Evolutionary conservation across 495 filamentous ascomycete species (phyloP), one percentile per base, ranked within the genome.

Genomic region (Trichocladium uniseriatum): DNA sequence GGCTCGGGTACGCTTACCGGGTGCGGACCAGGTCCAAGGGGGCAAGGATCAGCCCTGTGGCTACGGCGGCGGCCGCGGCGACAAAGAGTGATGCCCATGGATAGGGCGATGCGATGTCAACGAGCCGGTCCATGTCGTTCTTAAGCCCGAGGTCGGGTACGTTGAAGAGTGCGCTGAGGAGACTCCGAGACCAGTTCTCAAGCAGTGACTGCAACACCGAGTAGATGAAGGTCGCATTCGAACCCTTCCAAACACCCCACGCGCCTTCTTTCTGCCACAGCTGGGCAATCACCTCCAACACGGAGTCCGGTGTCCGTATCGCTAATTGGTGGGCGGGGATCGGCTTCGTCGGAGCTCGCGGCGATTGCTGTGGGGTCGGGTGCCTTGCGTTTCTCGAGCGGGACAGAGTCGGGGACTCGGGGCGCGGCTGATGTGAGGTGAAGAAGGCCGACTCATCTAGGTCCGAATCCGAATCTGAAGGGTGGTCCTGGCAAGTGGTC

Each of bases 211-310:
- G 75, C n/a, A 94, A 78, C 24, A 92, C 73, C 2, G 80, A 82
- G 68, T 95, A 89, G 43, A 96, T 74, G 54, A 94, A 95, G 0
- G 87, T 90, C n/a, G 84, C 75, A 59, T 94, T 95, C 28, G 87
- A 82, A 21, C 83, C 88, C 69, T 96, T 96, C 89, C 90, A 98
- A 0, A 95, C 81, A 6, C 92, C 94, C 74, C 85, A 89, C 7
- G 83, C 83, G 7, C 87, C 86, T 62, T 94, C 92, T 54, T 83
- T 88, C n/a, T 76, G 69, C 89, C 90, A 97, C 10, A 95, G 69
- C 62, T 89, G 81, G 6, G 79, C 81, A 48, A 96, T 76, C 4
- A 87, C 86, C 44, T 89, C 84, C 48, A 85, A 74, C 46, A 95
- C 69, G 3, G 87, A 87, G 59, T 83, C 78, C 6, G 84, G 74